A percentile compares a stretch with the other conserved stretches of the same genome.
These are phyloP conservation scores for Ogataea pini DNA, from an alignment of 805 yeast genomes.

Conservation along the genomic window DNA sequence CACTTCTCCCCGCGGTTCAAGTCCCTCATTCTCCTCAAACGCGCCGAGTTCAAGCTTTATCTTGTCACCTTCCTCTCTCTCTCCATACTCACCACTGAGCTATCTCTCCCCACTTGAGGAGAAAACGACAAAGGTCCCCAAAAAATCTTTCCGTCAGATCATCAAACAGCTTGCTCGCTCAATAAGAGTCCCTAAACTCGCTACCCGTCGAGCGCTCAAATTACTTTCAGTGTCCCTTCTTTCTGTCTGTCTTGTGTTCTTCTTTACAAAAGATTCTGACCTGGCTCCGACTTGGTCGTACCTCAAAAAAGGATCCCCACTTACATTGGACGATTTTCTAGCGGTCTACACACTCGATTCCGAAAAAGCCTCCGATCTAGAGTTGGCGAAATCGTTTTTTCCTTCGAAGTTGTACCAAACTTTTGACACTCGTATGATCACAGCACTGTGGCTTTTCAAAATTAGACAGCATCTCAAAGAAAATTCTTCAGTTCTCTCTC, in stretches of 20 bases:
- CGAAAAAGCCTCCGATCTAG: background rate
- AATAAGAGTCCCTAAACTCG: slow-evolving; percentile 7
- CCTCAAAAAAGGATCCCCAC: background rate
- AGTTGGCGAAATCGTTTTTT: slow-evolving; percentile 11
- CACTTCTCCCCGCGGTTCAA: slow-evolving; percentile 3
- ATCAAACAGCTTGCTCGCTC: slow-evolving; percentile 1
- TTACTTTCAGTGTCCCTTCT: background rate
- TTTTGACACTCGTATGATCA: slow-evolving; percentile 24
- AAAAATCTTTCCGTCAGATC: background rate
- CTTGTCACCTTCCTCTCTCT: slow-evolving; percentile 8
- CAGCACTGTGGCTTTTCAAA: slow-evolving; percentile 21
- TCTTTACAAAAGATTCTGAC: background rate
- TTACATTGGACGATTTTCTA: slow-evolving; percentile 8
- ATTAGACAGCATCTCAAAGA: slow-evolving; percentile 14
- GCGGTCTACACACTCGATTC: slow-evolving; percentile 9
- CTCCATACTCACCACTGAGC: slow-evolving; percentile 12
- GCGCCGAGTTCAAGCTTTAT: slow-evolving; percentile 11
- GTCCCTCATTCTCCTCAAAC: slow-evolving; percentile 11
- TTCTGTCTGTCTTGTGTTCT: background rate
- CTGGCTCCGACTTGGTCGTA: slow-evolving; percentile 7
- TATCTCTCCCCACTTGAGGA: slow-evolving; percentile 15
- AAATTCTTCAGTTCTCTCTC: slow-evolving; percentile 4
- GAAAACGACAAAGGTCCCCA: slow-evolving; percentile 5
- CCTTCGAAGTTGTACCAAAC: slow-evolving; percentile 10
- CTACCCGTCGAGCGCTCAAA: background rate